Evolutionary conservation across 768 basidiomycete species (phyloP), one percentile per base, ranked within the genome.

Genomic region (Hygrocybe punicea): DNA sequence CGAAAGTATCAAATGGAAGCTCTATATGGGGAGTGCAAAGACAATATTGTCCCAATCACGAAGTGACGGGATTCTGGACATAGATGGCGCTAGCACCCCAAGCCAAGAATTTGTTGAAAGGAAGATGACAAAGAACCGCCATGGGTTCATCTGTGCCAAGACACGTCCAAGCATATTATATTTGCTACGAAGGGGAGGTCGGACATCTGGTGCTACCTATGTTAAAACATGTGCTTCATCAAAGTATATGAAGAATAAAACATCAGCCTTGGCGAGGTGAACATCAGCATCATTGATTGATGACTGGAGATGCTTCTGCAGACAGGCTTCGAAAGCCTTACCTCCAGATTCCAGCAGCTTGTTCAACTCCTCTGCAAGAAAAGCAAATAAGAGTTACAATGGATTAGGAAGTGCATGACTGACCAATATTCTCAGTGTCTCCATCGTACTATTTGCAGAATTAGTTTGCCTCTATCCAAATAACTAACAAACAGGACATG

Each of bases 1-100:
- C 53, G 44, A 55, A 55, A 40, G 44, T 55, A 47, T 55, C 53
- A 21, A 45, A 55, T 33, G 40, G 53, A 46, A 55, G 53, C 29
- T 55, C 53, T 11, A 29, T 45, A 55, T 37, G 53, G 40, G 29
- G 44, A 40, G 45, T 55, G 53, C 17, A 55, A n/a, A 47, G 29
- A 42, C 29, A 17, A 23, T 45, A 11, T 34, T 25, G 25, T 29
- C 39, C 53, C 53, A 55, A 35, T 55, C 53, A 21, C 53, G 53
- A 44, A 46, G 23, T 14, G 53, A 55, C n/a, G 53, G 42, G 17
- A 45, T 29, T 23, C 17, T 55, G 44, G 39, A 42, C 10, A 17
- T 19, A 46, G 53, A 29, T 45, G 53, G 53, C 39, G 53, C 40
- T 5, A 55, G 29, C 19, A 40, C 39, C 16, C 40, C 53, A 6